These are phyloP conservation scores for Trifolium repens DNA, from an alignment of 306 rosid species.

Conservation along the genomic window DNA sequence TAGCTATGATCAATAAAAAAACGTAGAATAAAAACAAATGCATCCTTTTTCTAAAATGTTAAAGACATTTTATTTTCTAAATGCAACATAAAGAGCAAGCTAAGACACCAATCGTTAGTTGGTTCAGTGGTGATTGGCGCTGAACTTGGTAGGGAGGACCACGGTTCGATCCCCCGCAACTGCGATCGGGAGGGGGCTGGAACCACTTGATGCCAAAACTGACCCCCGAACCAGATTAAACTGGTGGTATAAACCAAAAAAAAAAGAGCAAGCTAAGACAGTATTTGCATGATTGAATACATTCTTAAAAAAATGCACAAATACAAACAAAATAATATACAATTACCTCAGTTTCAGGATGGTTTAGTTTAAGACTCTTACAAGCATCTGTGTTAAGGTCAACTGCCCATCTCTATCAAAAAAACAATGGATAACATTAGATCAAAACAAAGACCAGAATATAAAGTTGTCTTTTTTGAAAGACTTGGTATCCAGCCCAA, in stretches of 20 bases:
- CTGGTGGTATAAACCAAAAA: too few relatives aligned
- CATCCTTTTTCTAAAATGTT: too few relatives aligned
- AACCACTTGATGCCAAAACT: too few relatives aligned
- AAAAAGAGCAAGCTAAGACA: background rate
- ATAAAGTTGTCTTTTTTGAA: too few relatives aligned
- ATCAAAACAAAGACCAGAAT: background rate
- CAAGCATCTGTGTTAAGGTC: constrained; percentile 71
- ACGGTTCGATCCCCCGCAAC: too few relatives aligned
- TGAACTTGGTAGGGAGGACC: too few relatives aligned
- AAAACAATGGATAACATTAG: background rate
- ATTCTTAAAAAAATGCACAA: background rate
- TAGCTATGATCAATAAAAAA: too few relatives aligned
- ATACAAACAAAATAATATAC: background rate
- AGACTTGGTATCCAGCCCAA: too few relatives aligned
- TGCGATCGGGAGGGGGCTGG: too few relatives aligned
- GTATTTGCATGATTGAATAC: background rate
- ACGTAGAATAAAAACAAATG: too few relatives aligned
- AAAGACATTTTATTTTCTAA: background rate
- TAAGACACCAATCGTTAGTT: background rate
- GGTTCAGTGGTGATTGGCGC: too few relatives aligned
- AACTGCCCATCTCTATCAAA: constrained; percentile 79
- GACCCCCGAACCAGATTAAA: too few relatives aligned
- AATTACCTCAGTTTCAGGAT: constrained; percentile 76
- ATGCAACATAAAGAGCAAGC: background rate
- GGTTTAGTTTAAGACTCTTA: constrained; percentile 65